A percentile compares a stretch with the other conserved stretches of the same genome.
Conservation (phyloP, 176 grass and related monocot species). For the Aegilops umbellulata region DNA sequence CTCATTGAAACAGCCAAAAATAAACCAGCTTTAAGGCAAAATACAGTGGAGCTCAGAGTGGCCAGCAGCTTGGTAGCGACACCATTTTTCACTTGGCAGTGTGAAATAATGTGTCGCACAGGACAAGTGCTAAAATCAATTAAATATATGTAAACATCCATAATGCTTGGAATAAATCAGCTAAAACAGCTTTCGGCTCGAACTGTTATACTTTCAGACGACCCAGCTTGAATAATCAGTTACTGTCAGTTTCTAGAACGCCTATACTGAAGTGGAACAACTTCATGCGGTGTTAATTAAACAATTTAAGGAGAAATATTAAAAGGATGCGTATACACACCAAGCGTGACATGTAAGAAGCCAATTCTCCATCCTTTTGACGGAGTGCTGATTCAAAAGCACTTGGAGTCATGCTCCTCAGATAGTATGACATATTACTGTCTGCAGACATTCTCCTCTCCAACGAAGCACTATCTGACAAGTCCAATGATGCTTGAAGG, state of each 20-base stretch:
- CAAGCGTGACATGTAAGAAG: slow-evolving; percentile 96
- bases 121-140: background rate
- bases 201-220: background rate
- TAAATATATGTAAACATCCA: background rate
- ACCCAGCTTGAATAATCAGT: slow-evolving; percentile 6
- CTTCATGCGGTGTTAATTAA: background rate
- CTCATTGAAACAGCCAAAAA: background rate
- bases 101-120: slow-evolving; percentile 8
- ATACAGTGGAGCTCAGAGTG: background rate
- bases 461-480: slow-evolving; percentile 62
- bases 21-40: background rate
- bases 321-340: slow-evolving; percentile 45
- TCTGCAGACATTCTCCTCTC: slow-evolving; percentile 92
- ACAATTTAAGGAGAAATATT: slow-evolving; percentile 26
- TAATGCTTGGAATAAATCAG: background rate
- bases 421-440: slow-evolving; percentile 85
- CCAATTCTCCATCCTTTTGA: slow-evolving; percentile 95
- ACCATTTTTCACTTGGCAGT: background rate
- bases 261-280: slow-evolving; percentile 6
- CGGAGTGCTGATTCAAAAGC: slow-evolving; percentile 92
- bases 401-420: slow-evolving; percentile 99
- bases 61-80: background rate
- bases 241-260: background rate
- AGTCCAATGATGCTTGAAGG: slow-evolving; percentile 90
- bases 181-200: background rate